Base-by-base conservation (phyloP, 2,329 filamentous ascomycete genomes). In the Fusarium veterinarium region DNA sequence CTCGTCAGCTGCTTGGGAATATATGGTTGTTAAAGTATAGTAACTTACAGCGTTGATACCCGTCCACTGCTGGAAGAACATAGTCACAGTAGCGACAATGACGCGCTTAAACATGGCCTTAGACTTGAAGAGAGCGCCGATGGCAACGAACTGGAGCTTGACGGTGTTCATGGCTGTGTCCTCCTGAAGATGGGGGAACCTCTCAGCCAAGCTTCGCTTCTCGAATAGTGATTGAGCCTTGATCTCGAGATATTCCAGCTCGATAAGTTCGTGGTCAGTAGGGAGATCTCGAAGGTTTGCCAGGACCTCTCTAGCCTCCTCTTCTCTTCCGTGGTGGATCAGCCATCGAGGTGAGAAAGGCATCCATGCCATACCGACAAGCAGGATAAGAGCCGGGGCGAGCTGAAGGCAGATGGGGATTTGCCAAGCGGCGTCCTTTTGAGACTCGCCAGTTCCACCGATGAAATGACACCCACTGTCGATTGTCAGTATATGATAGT, bases 231-330 rank as follows among this genome's bases (percentile, higher is more conserved):
- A 91, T 79, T 94, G 91, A 0, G 93, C 92, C 80, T 93, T 93
- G 82, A 95, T 95, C 79, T 95, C 93, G n/a, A 94, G 87, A 77
- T 92, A 94, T 76, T 95, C 93, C 3, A 94, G 85, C 71, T 92
- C 88, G 41, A 95, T 88, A 0, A 93, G 86, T 63, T 93, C 65
- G 17, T 94, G 87, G 71, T 92, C 87, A 20, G 83, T 78, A 0
- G 88, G 80, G 1, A 93, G 86, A 10, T 85, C 86, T 30, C 93
- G 46, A 3, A 95, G 88, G 55, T 79, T 84, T 1, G 92, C 89
- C 2, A 95, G 85, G 2, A 91, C 89, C 14, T 79, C 79, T 20
- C 89, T 88, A 0, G 91, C 91, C 78, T 95, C 92, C 0, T 86
- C 86, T 76, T 95, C 92, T 40, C 92, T 90, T 63, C 84, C 85